Conservation (phyloP, 2,329 filamentous ascomycete species). For the Pyrenophora seminiperda region DNA sequence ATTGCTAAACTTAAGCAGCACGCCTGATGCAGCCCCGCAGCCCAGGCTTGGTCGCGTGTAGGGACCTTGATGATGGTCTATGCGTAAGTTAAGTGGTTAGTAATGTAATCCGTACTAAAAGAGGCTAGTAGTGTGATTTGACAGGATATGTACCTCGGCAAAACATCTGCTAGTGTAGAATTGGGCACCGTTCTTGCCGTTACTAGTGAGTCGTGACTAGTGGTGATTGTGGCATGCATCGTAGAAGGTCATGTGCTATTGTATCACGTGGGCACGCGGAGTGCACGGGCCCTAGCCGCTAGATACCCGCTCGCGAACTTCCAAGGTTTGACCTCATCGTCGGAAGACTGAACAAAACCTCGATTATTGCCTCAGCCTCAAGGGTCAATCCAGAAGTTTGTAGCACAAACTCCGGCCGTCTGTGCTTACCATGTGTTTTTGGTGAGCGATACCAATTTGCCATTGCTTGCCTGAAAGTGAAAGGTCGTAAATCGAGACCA, state of each 20-base stretch:
- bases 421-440: background rate
- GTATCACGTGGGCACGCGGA: slow-evolving; percentile 19
- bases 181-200: too few species aligned
- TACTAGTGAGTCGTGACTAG: too few species aligned
- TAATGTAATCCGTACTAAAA: too few species aligned
- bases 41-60: background rate
- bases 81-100: too few species aligned
- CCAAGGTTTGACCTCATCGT: slow-evolving; percentile 16
- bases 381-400: background rate
- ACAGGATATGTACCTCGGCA: too few species aligned
- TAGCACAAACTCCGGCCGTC: background rate
- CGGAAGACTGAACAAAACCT: slow-evolving; percentile 1
- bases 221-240: too few species aligned
- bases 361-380: background rate
- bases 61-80: too few species aligned
- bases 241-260: background rate
- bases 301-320: slow-evolving; percentile 11
- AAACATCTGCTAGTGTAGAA: too few species aligned
- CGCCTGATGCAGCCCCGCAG: background rate
- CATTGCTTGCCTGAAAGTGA: background rate
- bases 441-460: background rate
- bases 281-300: slow-evolving; percentile 7
- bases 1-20: background rate
- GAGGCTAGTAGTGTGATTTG: too few species aligned
- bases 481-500: slow-evolving; percentile 36